These are phyloP conservation scores for Dentipellis fragilis DNA, from an alignment of 768 basidiomycete species.

Conservation along the genomic window DNA sequence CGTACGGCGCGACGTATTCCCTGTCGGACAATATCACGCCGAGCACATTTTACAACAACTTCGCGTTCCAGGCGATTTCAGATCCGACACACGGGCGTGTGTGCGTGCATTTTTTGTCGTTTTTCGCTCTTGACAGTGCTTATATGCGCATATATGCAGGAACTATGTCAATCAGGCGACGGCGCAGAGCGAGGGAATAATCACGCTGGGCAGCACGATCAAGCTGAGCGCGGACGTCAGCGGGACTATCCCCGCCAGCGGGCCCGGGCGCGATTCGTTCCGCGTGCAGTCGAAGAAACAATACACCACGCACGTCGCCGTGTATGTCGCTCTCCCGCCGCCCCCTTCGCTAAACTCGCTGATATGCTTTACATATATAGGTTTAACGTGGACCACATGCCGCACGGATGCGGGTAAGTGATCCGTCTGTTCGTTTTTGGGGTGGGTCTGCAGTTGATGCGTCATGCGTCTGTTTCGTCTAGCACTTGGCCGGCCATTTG, in stretches of 20 bases:
- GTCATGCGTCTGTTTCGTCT: not conserved
- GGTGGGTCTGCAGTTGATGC: not conserved
- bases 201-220: conserved; percentile 43
- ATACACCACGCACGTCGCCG: conserved; percentile 16
- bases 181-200: conserved; percentile 45
- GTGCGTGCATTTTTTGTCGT: conserved; percentile 19
- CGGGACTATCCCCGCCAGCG: conserved; percentile 33
- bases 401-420: conserved; percentile 17
- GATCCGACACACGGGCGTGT: conserved; percentile 65
- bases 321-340: conserved; percentile 5
- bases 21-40: conserved; percentile 36
- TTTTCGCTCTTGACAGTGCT: not conserved
- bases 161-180: conserved; percentile 37
- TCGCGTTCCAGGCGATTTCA: conserved; percentile 35
- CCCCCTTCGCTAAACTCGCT: too few relatives aligned
- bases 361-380: conserved; percentile 1
- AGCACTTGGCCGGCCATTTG: conserved; percentile 21
- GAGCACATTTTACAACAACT: conserved; percentile 38
- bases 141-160: conserved; percentile 14
- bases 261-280: conserved; percentile 21
- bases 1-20: conserved; percentile 34
- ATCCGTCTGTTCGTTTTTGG: not conserved
- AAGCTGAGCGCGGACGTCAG: conserved; percentile 46
- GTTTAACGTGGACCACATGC: conserved; percentile 20
- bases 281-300: conserved; percentile 28